Base-by-base conservation (phyloP, 139 green algal genomes). In the Axilococcus clingmanii region DNA sequence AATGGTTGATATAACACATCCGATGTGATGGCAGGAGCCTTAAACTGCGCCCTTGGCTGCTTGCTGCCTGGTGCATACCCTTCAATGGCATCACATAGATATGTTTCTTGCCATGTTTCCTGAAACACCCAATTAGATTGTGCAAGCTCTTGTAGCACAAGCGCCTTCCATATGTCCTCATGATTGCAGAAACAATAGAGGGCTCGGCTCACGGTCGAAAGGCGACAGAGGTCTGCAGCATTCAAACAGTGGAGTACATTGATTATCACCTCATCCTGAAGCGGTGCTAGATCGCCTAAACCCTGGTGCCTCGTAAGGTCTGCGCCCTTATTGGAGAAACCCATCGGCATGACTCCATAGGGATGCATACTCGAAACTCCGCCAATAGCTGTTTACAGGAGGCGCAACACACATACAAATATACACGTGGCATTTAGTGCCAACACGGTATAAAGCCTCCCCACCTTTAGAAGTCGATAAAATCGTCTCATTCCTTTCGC, bases 1-100 rank as follows among this genome's bases (percentile, higher is more conserved):
- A 81, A 95, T 14, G 84, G 65, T 53, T 90, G 81, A 71, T 95
- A 90, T 31, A 97, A 68, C 35, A 94, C 48, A 63, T 96, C 88
- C 14, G 66, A 80, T 61, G 75, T 82, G 23, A 89, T 52, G n/a
- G n/a, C n/a, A 7, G 17, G 15, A 28, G 15, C 5, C 12, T 20
- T 12, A 35, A 59, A 43, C 71, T 66, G 37, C 68, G 47, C 19
- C 57, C 50, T 38, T 38, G 33, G 16, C 23, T 8, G 32, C 55
- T 47, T 11, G 20, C 8, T 7, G 24, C 27, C 34, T 20, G 29
- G 16, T 3, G 0, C 3, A 11, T 40, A 45, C 16, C 34, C 46
- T 15, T 46, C 36, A 17, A 34, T 27, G 3, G 24, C 19, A 22
- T 4, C 48, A 3, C 19, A 49, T 32, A 68, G 24, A 53, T 81